Base-by-base conservation (phyloP, 1,284 basidiomycete species). In the Entoloma clypeatum region DNA sequence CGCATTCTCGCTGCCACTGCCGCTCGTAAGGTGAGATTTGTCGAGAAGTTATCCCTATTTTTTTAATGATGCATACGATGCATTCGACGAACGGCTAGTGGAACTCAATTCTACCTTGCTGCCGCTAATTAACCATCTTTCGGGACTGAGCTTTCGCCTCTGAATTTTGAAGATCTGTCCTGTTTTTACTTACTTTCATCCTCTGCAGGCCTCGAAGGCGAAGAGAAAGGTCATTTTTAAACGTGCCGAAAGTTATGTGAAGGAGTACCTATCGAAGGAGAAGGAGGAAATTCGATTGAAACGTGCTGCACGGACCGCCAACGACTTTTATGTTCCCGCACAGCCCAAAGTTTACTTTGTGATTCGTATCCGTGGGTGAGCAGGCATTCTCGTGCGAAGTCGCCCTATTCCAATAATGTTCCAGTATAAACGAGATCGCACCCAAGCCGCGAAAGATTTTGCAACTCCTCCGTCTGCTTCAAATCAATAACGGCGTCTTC, bases 401-500 rank as follows among this genome's bases (percentile, higher is more conserved):
- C 5, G 22, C 22, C 30, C 19, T 26, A 3, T 29, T 29, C 22
- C 24, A 32, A 48, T 36, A 36, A 36, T 35, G 11, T 22, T 9
- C 33, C 52, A 93, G 95, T 96, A 93, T 99, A 77, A 97, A 95
- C 72, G 93, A 98, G 69, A 95, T 99, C 63, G 92, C 95, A 47
- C 95, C 95, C 51, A 99, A 99, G 75, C 96, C 95, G 59, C 87
- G 93, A 68, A 99, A 99, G 80, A 97, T 99, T 65, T 74, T 99
- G 61, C 95, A 99, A 69, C 86, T 99, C 52, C 88, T 99, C 63
- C 92, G 95, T 60, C 84, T 99, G 50, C 84, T 97, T 55, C 96
- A 99, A 70, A 99, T 99, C 78, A 99, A 99, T 86, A 98, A 96
- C 65, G 96, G 95, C 72, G 87, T 99, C 47, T 99, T 99, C 63